A percentile compares a stretch with the other conserved stretches of the same genome.
phyloP scores from a whole-genome alignment of 495 filamentous ascomycete genomes.

The Chaetomium cochliodes region DNA sequence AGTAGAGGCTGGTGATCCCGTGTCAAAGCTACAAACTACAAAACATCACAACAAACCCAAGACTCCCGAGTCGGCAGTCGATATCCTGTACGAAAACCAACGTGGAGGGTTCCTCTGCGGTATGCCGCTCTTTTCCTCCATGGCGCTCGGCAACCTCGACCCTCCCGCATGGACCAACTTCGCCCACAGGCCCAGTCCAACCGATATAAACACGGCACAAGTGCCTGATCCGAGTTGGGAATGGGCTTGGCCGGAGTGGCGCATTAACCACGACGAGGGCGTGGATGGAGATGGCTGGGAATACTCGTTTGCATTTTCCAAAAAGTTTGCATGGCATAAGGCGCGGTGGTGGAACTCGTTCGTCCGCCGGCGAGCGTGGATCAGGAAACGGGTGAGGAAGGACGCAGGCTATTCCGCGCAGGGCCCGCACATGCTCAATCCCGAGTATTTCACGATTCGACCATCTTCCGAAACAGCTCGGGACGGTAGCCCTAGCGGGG shows the following conservation, averaged over 20 bases:
- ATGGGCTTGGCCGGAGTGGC: conserved; percentile 95
- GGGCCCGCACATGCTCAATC: conserved; percentile 64
- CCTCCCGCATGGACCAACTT: conserved; percentile 81
- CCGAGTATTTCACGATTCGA: conserved; percentile 87
- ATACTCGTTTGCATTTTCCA: conserved; percentile 83
- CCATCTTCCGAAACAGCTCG: conserved; percentile 36
- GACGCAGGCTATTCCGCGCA: conserved; percentile 36
- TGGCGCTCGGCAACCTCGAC: conserved; percentile 83
- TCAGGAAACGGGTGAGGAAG: conserved; percentile 74
- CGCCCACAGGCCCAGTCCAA: conserved; percentile 67
- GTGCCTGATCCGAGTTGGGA: conserved; percentile 93
- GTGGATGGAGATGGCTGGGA: conserved; percentile 90
- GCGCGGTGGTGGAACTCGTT: conserved; percentile 90
- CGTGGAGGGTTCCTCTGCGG: conserved; percentile 83
- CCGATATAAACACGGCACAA: conserved; percentile 87
- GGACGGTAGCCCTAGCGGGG: conserved; percentile 39
- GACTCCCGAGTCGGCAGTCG: conserved; percentile 60
- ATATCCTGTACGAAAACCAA: conserved; percentile 94
- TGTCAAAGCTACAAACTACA: not conserved
- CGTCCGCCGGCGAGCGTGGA: conserved; percentile 85
- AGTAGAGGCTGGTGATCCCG: not conserved
- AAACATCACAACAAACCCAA: conserved; percentile 24
- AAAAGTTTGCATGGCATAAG: conserved; percentile 82
- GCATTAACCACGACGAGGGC: conserved; percentile 83
- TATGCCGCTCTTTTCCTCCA: conserved; percentile 79